A percentile compares a stretch with the other conserved stretches of the same genome.
phyloP scores from a whole-genome alignment of 2,329 filamentous ascomycete species.

The Fusarium buharicum region DNA sequence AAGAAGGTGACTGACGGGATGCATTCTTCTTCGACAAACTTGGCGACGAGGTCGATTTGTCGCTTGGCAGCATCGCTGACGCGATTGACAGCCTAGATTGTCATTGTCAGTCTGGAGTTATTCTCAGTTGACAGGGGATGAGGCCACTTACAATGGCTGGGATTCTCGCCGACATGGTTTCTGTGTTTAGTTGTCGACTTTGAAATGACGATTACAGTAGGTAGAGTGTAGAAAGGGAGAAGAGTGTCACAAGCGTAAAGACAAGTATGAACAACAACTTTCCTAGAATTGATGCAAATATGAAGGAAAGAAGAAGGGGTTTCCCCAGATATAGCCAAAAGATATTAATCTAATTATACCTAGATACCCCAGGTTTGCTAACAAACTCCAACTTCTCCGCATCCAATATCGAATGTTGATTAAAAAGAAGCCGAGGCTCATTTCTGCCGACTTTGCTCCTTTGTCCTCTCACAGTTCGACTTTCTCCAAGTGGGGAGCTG shows the following conservation, averaged over 20 bases:
- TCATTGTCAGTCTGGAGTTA: conserved; percentile 15
- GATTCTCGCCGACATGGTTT: conserved; percentile 49
- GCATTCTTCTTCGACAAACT: conserved; percentile 97
- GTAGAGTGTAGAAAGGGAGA: conserved; percentile 4
- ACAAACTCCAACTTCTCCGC: conserved; percentile 43
- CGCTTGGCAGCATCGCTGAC: conserved; percentile 88
- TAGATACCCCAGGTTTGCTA: conserved; percentile 34
- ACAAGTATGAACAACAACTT: not conserved
- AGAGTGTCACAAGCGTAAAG: conserved; percentile 5
- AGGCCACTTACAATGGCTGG: conserved; percentile 48
- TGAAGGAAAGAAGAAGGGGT: not conserved
- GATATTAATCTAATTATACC: conserved; percentile 9
- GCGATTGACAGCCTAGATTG: conserved; percentile 58
- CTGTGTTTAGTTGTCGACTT: conserved; percentile 6
- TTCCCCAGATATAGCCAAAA: conserved; percentile 21
- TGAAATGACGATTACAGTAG: conserved; percentile 10
- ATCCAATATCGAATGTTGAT: conserved; percentile 40
- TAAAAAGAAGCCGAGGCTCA: conserved; percentile 41
- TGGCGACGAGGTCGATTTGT: conserved; percentile 87
- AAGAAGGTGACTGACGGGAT: conserved; percentile 67
- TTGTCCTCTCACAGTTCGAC: conserved; percentile 26
- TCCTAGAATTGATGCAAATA: not conserved
- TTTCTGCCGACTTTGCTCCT: conserved; percentile 27
- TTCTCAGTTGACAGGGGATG: not conserved
- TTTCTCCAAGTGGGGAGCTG: conserved; percentile 17